Conservation (phyloP, 345 rosid genomes). For the Hevea brasiliensis region DNA sequence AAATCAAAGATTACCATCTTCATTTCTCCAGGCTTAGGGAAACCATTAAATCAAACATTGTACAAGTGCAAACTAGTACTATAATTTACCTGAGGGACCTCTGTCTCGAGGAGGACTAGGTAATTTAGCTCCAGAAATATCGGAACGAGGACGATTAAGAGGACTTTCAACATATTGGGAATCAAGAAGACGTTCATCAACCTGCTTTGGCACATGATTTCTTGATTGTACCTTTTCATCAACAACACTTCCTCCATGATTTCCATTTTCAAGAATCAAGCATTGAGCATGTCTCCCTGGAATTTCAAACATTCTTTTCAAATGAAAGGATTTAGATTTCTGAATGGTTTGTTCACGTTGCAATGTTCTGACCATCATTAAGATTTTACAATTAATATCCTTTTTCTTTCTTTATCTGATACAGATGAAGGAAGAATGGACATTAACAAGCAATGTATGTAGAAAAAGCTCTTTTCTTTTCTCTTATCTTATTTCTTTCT, state of each 20-base stretch:
- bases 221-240: conserved; percentile 11
- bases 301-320: conserved; percentile 47
- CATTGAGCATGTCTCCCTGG: conserved; percentile 34
- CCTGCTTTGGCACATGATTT: conserved; percentile 6
- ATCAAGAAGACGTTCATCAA: conserved; percentile 29
- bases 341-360: conserved; percentile 48
- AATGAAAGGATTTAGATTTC: conserved; percentile 44
- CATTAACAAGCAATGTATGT: too few relatives aligned
- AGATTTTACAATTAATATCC: too few relatives aligned
- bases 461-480: neutral
- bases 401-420: conserved; percentile 8
- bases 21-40: too few relatives aligned
- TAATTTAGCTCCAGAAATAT: conserved; percentile 5
- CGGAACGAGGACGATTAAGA: conserved; percentile 25
- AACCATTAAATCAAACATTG: too few relatives aligned
- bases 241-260: neutral
- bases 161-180: conserved; percentile 28
- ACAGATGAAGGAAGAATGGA: neutral
- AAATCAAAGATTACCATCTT: too few relatives aligned
- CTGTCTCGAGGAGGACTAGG: conserved; percentile 34
- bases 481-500: neutral
- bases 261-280: conserved; percentile 11
- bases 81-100: conserved; percentile 28
- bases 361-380: conserved; percentile 65
- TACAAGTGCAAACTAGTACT: too few relatives aligned